Evolutionary conservation across 192 early-diverging fungal species (phyloP).

Genomic region (Diversispora eburnea): DNA sequence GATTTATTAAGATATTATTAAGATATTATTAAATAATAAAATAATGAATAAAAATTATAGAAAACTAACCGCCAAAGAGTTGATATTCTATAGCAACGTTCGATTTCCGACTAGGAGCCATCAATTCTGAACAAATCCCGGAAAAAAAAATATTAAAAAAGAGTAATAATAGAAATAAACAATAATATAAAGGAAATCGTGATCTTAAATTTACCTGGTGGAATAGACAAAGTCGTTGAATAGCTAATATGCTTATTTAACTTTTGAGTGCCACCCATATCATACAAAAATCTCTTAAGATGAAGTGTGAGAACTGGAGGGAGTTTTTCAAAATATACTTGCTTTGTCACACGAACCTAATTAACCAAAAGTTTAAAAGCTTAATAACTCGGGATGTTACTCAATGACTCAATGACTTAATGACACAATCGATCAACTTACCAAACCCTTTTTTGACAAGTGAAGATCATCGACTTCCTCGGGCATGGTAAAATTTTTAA

Average conservation of each 20-base stretch:
- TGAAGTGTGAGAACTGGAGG: slow-evolving; percentile 93
- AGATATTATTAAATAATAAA: slow-evolving; percentile 21
- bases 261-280: slow-evolving; percentile 76
- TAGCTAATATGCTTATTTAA: slow-evolving; percentile 82
- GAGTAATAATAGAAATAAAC: slow-evolving; percentile 9
- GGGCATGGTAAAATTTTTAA: slow-evolving; percentile 68
- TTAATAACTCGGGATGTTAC: neutral
- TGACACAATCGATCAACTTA: slow-evolving; percentile 7
- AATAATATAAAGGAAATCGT: neutral
- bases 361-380: neutral
- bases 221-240: slow-evolving; percentile 56
- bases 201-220: slow-evolving; percentile 46
- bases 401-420: neutral
- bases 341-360: slow-evolving; percentile 72
- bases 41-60: too few relatives aligned
- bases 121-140: slow-evolving; percentile 40
- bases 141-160: slow-evolving; percentile 7
- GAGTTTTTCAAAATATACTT: slow-evolving; percentile 71
- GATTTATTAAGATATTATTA: slow-evolving; percentile 24
- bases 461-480: slow-evolving; percentile 83
- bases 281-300: slow-evolving; percentile 91
- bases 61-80: slow-evolving; percentile 63
- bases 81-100: slow-evolving; percentile 55
- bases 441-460: slow-evolving; percentile 42
- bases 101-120: slow-evolving; percentile 55